Evolutionary conservation across 106 monocot genomes (phyloP).

Genomic region (Gastrodia elata): DNA sequence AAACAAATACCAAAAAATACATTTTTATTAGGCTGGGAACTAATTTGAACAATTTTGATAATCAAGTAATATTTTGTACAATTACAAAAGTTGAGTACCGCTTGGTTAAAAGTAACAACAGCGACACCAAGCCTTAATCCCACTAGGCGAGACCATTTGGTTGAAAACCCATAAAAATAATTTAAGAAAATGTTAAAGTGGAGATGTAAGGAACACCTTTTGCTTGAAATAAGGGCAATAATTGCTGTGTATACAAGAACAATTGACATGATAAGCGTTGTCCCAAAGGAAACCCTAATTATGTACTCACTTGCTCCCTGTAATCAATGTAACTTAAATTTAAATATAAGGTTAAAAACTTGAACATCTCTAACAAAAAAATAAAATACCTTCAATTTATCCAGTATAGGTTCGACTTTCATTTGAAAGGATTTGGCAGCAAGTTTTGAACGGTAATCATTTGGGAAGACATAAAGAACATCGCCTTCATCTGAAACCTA

Average conservation of each 20-base stretch:
- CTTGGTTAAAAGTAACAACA: too few relatives aligned
- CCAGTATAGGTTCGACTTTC: constrained; percentile 78
- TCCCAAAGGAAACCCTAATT: constrained; percentile 91
- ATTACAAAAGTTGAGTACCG: too few relatives aligned
- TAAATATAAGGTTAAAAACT: background rate
- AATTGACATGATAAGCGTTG: constrained; percentile 86
- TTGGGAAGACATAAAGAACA: constrained; percentile 84
- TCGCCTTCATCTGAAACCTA: constrained; percentile 99
- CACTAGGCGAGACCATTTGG: too few relatives aligned
- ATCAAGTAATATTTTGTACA: too few relatives aligned
- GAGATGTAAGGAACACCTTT: constrained; percentile 38
- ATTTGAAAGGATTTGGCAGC: constrained; percentile 76
- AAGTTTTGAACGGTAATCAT: constrained; percentile 76
- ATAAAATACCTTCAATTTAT: constrained; percentile 72
- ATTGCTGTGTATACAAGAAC: constrained; percentile 94
- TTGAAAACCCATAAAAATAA: too few relatives aligned
- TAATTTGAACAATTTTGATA: too few relatives aligned
- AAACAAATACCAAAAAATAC: too few relatives aligned
- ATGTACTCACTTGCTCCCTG: constrained; percentile 72
- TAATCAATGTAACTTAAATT: constrained; percentile 6
- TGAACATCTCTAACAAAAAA: background rate
- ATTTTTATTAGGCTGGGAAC: too few relatives aligned
- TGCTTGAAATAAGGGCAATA: constrained; percentile 81
- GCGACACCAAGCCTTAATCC: too few relatives aligned
- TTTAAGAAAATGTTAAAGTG: background rate